Evolutionary conservation across 108 stramenopile species (phyloP), one percentile per base, ranked within the genome.

Genomic region (Cyclotella atomus): DNA sequence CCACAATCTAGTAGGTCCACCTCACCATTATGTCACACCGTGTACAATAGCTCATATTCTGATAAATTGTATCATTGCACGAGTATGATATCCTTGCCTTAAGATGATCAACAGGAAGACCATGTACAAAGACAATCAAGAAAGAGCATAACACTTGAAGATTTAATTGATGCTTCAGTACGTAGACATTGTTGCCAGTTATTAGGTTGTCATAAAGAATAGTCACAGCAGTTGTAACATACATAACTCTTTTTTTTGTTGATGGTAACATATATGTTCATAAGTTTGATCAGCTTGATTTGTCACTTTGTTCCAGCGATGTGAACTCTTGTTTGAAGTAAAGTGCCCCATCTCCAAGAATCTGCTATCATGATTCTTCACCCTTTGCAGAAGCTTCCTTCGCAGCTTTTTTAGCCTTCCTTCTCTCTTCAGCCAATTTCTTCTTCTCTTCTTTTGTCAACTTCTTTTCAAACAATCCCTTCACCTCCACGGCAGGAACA

Each of bases 391-490:
- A 29, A 25, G 84, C 87, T 59, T 83, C 90, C 73, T 89, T 88
- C 16, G 90, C 89, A 45, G 89, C 90, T 74, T 91, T 92, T 68
- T 62, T 82, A 15, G 89, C 91, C 43, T 73, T 80, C 54, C 73
- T 53, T 33, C 73, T 84, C 73, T 91, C 90, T 70, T 89, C 88
- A 1, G 95, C 90, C 25, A 86, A 25, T 32, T 84, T 87, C 57
- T 94, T 96, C 87, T 93, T 96, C 76, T 96, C 95, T 71, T 96
- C 92, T 56, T 96, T 96, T 47, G 89, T 89, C 53, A 95, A 72
- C 73, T 96, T 96, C 68, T 85, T 88, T 57, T 93, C 90, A 82
- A 91, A 93, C 63, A 91, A 75, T 23, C 85, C 89, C 71, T 71
- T 56, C 47, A 81, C 52, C 50, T 85, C 70, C 73, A 59, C 56